Percentiles rank a stretch among this genome's conserved stretches.
Conservation (phyloP, 345 rosid species). For the Gossypium mustelinum region DNA sequence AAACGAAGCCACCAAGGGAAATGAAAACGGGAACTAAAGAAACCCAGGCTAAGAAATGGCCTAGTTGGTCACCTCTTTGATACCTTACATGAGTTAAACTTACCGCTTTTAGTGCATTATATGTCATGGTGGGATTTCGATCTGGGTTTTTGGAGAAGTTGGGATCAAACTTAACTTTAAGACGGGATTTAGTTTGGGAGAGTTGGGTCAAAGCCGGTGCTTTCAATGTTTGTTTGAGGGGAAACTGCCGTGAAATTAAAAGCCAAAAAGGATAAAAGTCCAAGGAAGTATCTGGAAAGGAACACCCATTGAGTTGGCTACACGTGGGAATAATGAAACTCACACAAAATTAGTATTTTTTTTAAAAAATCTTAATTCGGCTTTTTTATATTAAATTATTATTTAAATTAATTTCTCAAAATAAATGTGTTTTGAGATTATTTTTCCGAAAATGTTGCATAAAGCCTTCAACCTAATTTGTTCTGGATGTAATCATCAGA, state of each 20-base stretch:
- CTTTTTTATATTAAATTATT: no score
- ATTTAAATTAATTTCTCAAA: no score
- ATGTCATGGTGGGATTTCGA: constrained; percentile 12
- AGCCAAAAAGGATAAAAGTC: background rate
- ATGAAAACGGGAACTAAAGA: constrained; percentile 92
- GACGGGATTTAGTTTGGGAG: background rate
- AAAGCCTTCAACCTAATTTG: no score
- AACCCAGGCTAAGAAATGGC: constrained; percentile 89
- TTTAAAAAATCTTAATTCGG: no score
- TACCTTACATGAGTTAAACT: constrained; percentile 86
- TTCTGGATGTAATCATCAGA: no score
- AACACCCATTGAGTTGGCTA: background rate
- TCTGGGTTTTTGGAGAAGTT: background rate
- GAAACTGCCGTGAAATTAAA: background rate
- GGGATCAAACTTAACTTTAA: background rate
- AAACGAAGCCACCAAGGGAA: constrained; percentile 83
- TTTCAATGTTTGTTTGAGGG: background rate
- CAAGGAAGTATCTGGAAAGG: background rate
- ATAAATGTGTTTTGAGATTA: no score
- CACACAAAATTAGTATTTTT: background rate
- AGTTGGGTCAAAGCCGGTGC: background rate
- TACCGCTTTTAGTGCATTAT: constrained; percentile 53
- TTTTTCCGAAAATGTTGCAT: no score
- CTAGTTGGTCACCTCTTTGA: constrained; percentile 67
- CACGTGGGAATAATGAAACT: background rate